Base-by-base conservation (phyloP, 345 rosid species). In the Aquilaria malaccensis region DNA sequence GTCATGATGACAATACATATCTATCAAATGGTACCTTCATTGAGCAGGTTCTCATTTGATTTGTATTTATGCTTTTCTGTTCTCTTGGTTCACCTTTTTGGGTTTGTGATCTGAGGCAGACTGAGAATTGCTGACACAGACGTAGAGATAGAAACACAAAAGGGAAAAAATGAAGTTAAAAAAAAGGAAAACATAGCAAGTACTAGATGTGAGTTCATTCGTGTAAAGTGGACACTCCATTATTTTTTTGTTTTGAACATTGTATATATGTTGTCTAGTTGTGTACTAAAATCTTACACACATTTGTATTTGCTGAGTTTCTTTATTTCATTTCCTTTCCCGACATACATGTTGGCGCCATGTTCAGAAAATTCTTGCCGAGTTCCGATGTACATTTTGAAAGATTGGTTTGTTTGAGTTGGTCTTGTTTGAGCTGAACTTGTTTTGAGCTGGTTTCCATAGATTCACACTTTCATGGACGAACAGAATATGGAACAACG, bases 1-100 rank as follows among this genome's bases (percentile, higher is more conserved):
- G 77, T 91, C 99, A 10, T 91, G 83, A 93, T 91, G 83, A 89
- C 72, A 52, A 12, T 41, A 59, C 29, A 3, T 31, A 11, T 15
- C 47, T 52, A 15, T 56, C 55, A 55, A 30, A 62, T 46, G 53
- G 30, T 33, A 55, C 65, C 65, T 56, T 49, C 71, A 50, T 64
- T 56, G 54, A 67, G 60, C 29, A 30, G 66, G 47, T 64, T 56
- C 32, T 64, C 13, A 11, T 46, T 58, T 50, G n/a, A 2, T 56
- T 64, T 66, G 2, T 68, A 10, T 33, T 13, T 51, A 45, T 51
- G 43, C 67, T 63, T 7, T 31, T 58, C 49, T 30, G 13, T 13
- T 3, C 11, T 47, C 66, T 61, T 37, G 43, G 43, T 37, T 37
- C 46, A 43, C 59, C 30, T 41, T 22, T 55, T 64, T 66, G 45